A percentile compares a stretch with the other conserved stretches of the same genome.
Conservation (phyloP, 2,329 filamentous ascomycete species). For the Phaeosphaeriaceae sp. region DNA sequence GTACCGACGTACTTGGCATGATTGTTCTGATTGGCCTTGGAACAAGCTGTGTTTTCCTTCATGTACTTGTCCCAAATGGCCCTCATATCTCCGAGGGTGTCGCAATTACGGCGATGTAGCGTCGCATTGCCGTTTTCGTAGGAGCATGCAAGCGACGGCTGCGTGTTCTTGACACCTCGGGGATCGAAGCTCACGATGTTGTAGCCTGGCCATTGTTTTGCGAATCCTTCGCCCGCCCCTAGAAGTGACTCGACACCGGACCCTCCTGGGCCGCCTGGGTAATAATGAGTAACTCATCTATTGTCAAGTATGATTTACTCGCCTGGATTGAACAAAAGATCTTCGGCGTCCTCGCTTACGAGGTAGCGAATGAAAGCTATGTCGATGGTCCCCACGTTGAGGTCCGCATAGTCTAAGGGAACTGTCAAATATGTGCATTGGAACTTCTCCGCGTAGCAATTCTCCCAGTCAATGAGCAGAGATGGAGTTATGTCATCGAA, state of each 20-base stretch:
- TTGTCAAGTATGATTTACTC: neutral
- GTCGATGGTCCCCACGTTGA: slow-evolving; percentile 1
- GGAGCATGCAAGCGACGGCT: slow-evolving; percentile 16
- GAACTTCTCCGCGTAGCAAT: neutral
- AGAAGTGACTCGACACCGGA: slow-evolving; percentile 36
- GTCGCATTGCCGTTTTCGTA: slow-evolving; percentile 13
- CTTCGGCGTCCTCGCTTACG: slow-evolving; percentile 1
- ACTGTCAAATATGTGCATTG: slow-evolving; percentile 6
- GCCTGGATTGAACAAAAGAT: slow-evolving; percentile 21
- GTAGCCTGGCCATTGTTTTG: slow-evolving; percentile 14
- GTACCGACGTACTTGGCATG: slow-evolving; percentile 14
- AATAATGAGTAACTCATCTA: neutral
- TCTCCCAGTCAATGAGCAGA: neutral
- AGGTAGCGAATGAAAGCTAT: slow-evolving; percentile 5
- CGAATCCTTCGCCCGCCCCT: slow-evolving; percentile 5
- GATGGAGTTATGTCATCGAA: neutral
- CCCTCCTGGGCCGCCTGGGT: slow-evolving; percentile 35
- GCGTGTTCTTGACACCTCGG: slow-evolving; percentile 30
- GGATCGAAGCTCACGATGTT: slow-evolving; percentile 41
- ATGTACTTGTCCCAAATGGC: slow-evolving; percentile 6
- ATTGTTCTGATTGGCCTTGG: slow-evolving; percentile 9
- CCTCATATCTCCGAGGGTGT: neutral
- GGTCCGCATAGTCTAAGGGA: slow-evolving; percentile 4
- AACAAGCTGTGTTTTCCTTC: slow-evolving; percentile 2
- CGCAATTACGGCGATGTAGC: slow-evolving; percentile 7